phyloP scores from a whole-genome alignment of 225 moss, liverwort and hornwort genomes.

The Physcomitrium patens region DNA sequence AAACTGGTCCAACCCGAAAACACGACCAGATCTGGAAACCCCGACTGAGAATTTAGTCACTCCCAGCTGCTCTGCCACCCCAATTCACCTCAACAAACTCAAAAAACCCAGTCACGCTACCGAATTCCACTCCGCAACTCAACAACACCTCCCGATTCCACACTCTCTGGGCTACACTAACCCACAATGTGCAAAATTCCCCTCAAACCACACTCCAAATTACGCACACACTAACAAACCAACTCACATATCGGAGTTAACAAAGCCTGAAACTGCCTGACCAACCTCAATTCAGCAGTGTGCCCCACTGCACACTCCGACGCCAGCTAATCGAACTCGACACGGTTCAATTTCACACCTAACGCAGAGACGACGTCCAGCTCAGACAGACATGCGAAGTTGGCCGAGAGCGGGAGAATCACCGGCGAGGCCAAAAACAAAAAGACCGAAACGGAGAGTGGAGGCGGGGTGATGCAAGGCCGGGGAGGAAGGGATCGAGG shows the following conservation, averaged over 20 bases:
- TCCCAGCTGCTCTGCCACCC: neutral
- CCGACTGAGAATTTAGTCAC: neutral
- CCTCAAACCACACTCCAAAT: slow-evolving; percentile 13
- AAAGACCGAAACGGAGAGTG: neutral
- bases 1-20: neutral
- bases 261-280: neutral
- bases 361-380: too few relatives aligned
- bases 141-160: slow-evolving; percentile 17
- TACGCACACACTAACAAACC: neutral
- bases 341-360: too few relatives aligned
- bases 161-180: slow-evolving; percentile 19
- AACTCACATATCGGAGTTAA: neutral
- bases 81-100: slow-evolving; percentile 18
- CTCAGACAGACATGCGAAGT: too few relatives aligned
- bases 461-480: slow-evolving; percentile 33
- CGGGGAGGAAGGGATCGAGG: slow-evolving; percentile 29
- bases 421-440: neutral
- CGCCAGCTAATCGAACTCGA: slow-evolving; percentile 26
- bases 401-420: too few relatives aligned
- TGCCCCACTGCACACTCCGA: slow-evolving; percentile 8
- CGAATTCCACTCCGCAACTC: slow-evolving; percentile 17
- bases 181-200: slow-evolving; percentile 21
- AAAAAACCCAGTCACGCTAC: neutral
- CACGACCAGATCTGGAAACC: slow-evolving; percentile 35
- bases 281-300: slow-evolving; percentile 24